Evolutionary conservation across 2,329 filamentous ascomycete species (phyloP), one percentile per base, ranked within the genome.

Genomic region (Fusarium siculi): DNA sequence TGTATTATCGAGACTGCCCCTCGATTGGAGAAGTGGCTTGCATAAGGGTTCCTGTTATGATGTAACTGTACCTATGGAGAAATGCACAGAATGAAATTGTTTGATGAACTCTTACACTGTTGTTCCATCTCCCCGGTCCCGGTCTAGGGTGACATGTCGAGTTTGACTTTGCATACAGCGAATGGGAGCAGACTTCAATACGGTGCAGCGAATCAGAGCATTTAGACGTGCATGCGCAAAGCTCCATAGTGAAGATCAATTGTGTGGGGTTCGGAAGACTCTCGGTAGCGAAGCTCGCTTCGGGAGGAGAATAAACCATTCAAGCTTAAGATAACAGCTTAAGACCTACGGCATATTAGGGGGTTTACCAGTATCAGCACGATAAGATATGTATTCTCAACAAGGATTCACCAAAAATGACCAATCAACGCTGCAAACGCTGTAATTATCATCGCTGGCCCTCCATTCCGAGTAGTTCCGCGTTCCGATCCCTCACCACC

Each of bases 201-300:
- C 34, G 50, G 34, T n/a, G 0, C 5, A 54, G 50, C 34, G 14
- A 40, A 54, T 54, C 1, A 39, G 15, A 5, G 10, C 5, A 18
- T 0, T 18, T 7, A 12, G 9, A 9, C 3, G 23, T 54, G n/a
- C 30, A 28, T 28, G 1, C 2, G 1, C 2, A 7, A 5, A 0
- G 2, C 23, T 1, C 50, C 14, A 18, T 2, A 21, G 19, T 39
- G 19, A 53, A 16, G 50, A 53, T 53, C 50, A 1, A 0, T n/a
- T 40, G 0, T 53, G 23, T 53, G 50, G 34, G 50, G 50, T 39
- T 53, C 34, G 50, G 50, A 53, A 53, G 18, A 9, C 23, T 19
- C 34, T 39, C 50, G 23, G 50, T 39, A 54, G 34, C 34, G 34
- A 39, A 4, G 4, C 0, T 28, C 4, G 2, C 23, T 53, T 0